Conservation (phyloP, 176 grass and related monocot species). For the Rhynchospora pubera region DNA sequence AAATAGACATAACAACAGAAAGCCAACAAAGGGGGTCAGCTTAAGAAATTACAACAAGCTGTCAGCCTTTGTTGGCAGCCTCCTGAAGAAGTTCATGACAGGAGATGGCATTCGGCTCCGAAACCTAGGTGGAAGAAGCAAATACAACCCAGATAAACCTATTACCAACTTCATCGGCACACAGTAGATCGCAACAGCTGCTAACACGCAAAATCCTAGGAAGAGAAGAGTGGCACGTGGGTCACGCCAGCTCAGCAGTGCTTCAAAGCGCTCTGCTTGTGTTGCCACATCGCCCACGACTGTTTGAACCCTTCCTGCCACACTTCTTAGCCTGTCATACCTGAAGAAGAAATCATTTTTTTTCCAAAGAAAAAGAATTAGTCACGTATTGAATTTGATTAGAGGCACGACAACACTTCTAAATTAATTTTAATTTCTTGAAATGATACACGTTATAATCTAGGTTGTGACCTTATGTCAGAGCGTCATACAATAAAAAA, state of each 20-base stretch:
- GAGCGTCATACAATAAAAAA: neutral
- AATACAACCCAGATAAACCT: conserved; percentile 51
- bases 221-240: conserved; percentile 67
- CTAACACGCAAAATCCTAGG: conserved; percentile 32
- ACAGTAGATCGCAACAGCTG: conserved; percentile 40
- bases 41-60: conserved; percentile 49
- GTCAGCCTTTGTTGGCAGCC: conserved; percentile 74
- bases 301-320: conserved; percentile 77
- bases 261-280: conserved; percentile 84
- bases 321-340: conserved; percentile 74
- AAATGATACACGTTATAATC: neutral
- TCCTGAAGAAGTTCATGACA: conserved; percentile 75
- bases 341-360: conserved; percentile 26
- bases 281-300: conserved; percentile 78
- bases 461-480: neutral
- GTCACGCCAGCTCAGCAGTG: conserved; percentile 81
- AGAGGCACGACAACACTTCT: neutral
- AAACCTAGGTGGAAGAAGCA: conserved; percentile 63
- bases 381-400: neutral
- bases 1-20: conserved; percentile 3
- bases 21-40: neutral
- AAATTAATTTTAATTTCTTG: neutral
- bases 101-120: conserved; percentile 53
- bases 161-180: conserved; percentile 56
- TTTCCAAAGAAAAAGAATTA: neutral